Evolutionary conservation across 805 yeast genomes (phyloP), one percentile per base, ranked within the genome.

Genomic region (Metschnikowia matae): DNA sequence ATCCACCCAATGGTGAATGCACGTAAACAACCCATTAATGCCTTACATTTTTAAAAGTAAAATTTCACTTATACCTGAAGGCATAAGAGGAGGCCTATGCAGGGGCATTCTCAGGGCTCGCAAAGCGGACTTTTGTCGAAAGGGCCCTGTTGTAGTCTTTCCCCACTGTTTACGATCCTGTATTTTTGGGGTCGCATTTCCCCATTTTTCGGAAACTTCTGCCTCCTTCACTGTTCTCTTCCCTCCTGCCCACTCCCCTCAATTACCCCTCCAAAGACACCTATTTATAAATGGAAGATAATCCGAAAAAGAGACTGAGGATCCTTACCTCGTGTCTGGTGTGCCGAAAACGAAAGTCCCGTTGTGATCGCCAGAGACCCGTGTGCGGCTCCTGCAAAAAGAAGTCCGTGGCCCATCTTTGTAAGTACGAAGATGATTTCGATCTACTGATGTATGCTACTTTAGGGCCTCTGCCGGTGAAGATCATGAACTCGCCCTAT

Each of bases 311-410:
- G 51, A 61, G 77, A 45, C 67, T 66, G 54, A 59, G 77, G 44
- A 58, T 70, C n/a, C 75, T 75, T 18, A 69, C 76, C 6, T 70
- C 75, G 34, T 73, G 78, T 52, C 69, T 72, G 45, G 75, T 73
- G 17, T 73, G 78, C 54, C 67, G 78, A 29, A 71, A 71, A 54
- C 58, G 77, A 38, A 73, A 73, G 57, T 65, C 72, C 44, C 67
- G 66, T 51, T 73, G 78, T 62, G 78, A 73, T 58, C 57, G 77
- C 38, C 68, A 64, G 8, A 64, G 65, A 49, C 77, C 78, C 8
- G 65, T 71, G 7, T 73, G 78, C 57, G 78, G 78, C 14, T 56
- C 71, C 17, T 73, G 78, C 55, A 62, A 62, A 48, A 67, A 68
- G 62, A 73, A 72, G 55, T 70, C 74, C 44, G 68, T 73, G 34